Percentiles rank a stretch among this genome's conserved stretches.
Conservation (phyloP, 208 protist genomes). For the Leptomonas seymouri region DNA sequence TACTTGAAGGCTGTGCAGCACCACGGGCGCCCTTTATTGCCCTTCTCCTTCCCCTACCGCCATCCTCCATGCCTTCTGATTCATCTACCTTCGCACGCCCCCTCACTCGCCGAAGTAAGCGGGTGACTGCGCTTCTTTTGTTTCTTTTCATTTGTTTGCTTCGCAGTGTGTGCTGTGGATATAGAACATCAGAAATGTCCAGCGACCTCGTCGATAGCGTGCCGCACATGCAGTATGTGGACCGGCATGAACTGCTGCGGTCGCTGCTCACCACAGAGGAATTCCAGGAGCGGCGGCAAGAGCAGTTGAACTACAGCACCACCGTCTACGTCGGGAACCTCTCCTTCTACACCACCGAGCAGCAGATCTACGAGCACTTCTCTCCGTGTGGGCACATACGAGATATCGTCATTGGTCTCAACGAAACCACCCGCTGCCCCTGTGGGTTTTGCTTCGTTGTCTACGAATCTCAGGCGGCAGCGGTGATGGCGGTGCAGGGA, state of each 20-base stretch:
- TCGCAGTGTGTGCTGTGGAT: neutral
- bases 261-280: conserved; percentile 68
- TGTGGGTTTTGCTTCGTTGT: conserved; percentile 99
- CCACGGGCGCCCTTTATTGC: too few relatives aligned
- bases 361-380: conserved; percentile 97
- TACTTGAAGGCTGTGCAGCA: too few relatives aligned
- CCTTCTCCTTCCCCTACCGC: too few relatives aligned
- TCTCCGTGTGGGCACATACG: conserved; percentile 92
- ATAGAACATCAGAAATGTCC: conserved; percentile 42
- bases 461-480: conserved; percentile 91
- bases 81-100: too few relatives aligned
- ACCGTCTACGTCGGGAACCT: conserved; percentile 99
- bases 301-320: conserved; percentile 72
- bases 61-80: too few relatives aligned
- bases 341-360: conserved; percentile 98
- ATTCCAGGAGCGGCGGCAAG: conserved; percentile 70
- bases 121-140: too few relatives aligned
- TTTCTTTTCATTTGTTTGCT: neutral
- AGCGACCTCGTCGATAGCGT: conserved; percentile 62
- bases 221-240: conserved; percentile 83
- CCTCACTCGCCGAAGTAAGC: too few relatives aligned
- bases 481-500: conserved; percentile 91
- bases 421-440: conserved; percentile 93
- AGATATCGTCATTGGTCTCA: conserved; percentile 98
- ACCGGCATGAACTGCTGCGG: conserved; percentile 79